Evolutionary conservation across 2,329 filamentous ascomycete species (phyloP).

Genomic region (Thelonectria rubi): DNA sequence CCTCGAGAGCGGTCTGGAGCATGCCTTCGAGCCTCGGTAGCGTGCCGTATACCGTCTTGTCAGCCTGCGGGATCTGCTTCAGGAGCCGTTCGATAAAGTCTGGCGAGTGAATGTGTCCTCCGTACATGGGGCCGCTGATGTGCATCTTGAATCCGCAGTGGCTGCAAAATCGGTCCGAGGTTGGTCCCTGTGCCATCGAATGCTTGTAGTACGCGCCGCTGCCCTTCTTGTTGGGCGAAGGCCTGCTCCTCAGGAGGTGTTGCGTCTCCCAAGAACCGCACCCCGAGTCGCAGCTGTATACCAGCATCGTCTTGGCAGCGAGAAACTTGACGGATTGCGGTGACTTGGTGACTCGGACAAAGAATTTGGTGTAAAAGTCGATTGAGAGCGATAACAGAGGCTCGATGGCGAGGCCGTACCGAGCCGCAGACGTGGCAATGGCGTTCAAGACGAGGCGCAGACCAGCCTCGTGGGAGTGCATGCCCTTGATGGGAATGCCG

Average conservation of each 20-base stretch:
- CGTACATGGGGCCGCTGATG: conserved; percentile 93
- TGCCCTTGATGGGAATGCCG: conserved; percentile 84
- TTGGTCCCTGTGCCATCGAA: conserved; percentile 75
- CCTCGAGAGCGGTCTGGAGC: conserved; percentile 87
- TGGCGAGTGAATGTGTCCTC: conserved; percentile 84
- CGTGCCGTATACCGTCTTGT: conserved; percentile 79
- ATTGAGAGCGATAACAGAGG: conserved; percentile 93
- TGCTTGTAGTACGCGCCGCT: conserved; percentile 80
- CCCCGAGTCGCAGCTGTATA: conserved; percentile 89
- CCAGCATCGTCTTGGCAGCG: conserved; percentile 89
- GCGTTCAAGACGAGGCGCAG: conserved; percentile 86
- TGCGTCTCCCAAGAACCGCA: conserved; percentile 94
- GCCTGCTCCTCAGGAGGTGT: conserved; percentile 74
- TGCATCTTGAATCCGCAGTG: conserved; percentile 91
- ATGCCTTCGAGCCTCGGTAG: conserved; percentile 86
- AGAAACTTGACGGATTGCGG: conserved; percentile 89
- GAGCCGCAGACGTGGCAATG: conserved; percentile 80
- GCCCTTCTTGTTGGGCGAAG: conserved; percentile 74
- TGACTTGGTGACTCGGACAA: conserved; percentile 82
- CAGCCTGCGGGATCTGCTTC: conserved; percentile 72
- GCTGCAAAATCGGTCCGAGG: conserved; percentile 71
- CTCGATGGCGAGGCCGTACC: conserved; percentile 88
- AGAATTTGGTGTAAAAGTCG: conserved; percentile 93
- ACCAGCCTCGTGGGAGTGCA: conserved; percentile 88
- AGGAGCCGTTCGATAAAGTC: conserved; percentile 85